These are phyloP conservation scores for Daldinia vernicosa DNA, from an alignment of 495 filamentous ascomycete genomes.

Conservation along the genomic window DNA sequence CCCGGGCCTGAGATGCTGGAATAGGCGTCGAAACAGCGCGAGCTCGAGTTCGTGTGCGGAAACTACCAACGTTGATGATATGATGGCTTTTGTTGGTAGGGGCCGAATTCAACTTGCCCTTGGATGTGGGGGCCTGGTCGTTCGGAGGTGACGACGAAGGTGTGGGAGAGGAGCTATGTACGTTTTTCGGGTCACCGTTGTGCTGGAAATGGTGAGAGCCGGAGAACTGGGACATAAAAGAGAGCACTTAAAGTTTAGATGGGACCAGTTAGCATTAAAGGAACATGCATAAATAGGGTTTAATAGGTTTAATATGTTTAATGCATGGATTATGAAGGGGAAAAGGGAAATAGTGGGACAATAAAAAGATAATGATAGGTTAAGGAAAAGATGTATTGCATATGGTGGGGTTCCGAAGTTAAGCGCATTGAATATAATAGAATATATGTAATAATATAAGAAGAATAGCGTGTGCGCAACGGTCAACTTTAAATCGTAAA, in stretches of 20 bases:
- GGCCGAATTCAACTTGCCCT: slow-evolving; percentile 30
- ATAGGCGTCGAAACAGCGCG: slow-evolving; percentile 44
- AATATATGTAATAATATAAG: background rate
- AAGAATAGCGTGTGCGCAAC: slow-evolving; percentile 9
- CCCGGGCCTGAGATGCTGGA: slow-evolving; percentile 45
- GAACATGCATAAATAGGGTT: slow-evolving; percentile 26
- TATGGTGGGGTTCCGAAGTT: slow-evolving; percentile 8
- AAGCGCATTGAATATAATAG: background rate
- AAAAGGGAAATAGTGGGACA: background rate
- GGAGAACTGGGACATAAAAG: slow-evolving; percentile 68
- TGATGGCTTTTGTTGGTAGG: slow-evolving; percentile 44
- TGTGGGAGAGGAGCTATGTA: slow-evolving; percentile 52
- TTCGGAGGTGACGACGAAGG: slow-evolving; percentile 49
- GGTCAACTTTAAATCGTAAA: slow-evolving; percentile 25
- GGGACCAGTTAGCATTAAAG: slow-evolving; percentile 4
- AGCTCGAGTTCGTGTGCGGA: slow-evolving; percentile 39
- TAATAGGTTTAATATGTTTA: slow-evolving; percentile 23
- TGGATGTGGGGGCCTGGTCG: slow-evolving; percentile 24
- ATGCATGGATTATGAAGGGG: slow-evolving; percentile 17
- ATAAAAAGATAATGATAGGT: background rate
- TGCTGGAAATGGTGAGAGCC: slow-evolving; percentile 44
- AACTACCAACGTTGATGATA: slow-evolving; percentile 40
- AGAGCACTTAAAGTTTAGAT: slow-evolving; percentile 56
- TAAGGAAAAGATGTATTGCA: slow-evolving; percentile 14
- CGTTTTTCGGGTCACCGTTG: slow-evolving; percentile 41